phyloP scores from a whole-genome alignment of 495 filamentous ascomycete species.

The Parmelia sp. region DNA sequence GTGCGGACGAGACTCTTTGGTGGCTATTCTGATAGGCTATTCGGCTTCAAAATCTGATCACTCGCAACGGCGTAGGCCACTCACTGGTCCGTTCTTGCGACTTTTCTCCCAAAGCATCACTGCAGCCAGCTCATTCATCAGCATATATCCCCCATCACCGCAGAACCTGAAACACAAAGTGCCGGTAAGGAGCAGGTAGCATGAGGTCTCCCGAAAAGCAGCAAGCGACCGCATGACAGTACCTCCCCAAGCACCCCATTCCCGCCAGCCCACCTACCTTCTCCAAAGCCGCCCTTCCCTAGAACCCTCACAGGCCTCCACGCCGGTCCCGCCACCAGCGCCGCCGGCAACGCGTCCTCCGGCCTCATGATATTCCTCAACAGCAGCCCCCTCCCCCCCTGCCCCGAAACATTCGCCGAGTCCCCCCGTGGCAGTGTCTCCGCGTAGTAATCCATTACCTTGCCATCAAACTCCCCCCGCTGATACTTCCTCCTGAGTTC shows the following conservation, averaged over 20 bases:
- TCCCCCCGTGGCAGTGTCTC: slow-evolving; percentile 11
- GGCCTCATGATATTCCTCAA: slow-evolving; percentile 12
- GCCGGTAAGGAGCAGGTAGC: too few species aligned
- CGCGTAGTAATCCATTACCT: slow-evolving; percentile 13
- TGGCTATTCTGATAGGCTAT: slow-evolving; percentile 5
- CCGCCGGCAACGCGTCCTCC: not conserved
- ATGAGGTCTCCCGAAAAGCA: not conserved
- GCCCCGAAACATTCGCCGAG: slow-evolving; percentile 10
- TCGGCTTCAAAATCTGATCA: not conserved
- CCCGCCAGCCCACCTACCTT: not conserved
- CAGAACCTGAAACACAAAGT: not conserved
- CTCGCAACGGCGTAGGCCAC: not conserved
- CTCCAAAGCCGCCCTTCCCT: slow-evolving; percentile 16
- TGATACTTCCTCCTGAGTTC: not conserved
- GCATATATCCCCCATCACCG: not conserved
- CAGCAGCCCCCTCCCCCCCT: slow-evolving; percentile 10
- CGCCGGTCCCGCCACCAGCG: not conserved
- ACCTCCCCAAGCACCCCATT: slow-evolving; percentile 2
- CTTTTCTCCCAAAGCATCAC: slow-evolving; percentile 21
- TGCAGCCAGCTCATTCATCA: not conserved
- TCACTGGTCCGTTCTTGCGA: slow-evolving; percentile 11
- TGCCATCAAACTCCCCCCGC: not conserved
- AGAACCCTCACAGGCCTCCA: slow-evolving; percentile 14
- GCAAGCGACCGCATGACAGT: not conserved
- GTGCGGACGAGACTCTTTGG: slow-evolving; percentile 6